Conservation (phyloP, 331 rosid genomes). For the Pyrus hybrid region DNA sequence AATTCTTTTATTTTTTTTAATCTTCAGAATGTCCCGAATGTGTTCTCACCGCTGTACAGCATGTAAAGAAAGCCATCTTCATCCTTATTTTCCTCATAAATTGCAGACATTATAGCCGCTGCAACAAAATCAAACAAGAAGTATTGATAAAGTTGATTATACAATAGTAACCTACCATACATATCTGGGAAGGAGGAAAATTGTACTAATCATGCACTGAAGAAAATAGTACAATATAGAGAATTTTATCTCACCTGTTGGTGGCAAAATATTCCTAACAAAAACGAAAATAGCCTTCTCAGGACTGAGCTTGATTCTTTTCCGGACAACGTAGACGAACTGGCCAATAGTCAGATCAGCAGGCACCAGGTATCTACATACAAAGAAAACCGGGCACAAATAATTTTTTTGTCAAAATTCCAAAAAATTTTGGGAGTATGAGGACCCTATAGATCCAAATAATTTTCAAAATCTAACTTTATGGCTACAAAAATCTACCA, state of each 20-base stretch:
- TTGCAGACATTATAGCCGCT: constrained; percentile 80
- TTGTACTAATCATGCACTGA: no score
- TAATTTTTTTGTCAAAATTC: background rate
- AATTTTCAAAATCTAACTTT: background rate
- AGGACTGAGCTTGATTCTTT: constrained; percentile 74
- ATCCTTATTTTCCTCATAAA: constrained; percentile 74
- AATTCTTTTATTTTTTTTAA: background rate
- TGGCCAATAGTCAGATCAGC: constrained; percentile 84
- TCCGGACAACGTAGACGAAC: constrained; percentile 77
- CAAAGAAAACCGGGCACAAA: constrained; percentile 10
- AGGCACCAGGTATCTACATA: constrained; percentile 75
- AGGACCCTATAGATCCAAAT: background rate
- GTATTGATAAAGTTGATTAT: background rate
- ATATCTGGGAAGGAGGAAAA: no score
- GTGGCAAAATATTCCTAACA: constrained; percentile 73
- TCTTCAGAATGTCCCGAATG: constrained; percentile 55
- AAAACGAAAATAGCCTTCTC: constrained; percentile 88
- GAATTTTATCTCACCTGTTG: constrained; percentile 46
- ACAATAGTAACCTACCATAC: background rate
- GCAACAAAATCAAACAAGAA: constrained; percentile 23
- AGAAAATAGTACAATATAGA: no score
- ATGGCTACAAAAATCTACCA: background rate
- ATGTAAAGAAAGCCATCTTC: constrained; percentile 90
- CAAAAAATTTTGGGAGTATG: background rate
- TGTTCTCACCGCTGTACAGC: constrained; percentile 89